Percentiles rank a stretch among this genome's conserved stretches.
Conservation (phyloP, 768 basidiomycete genomes). For the Chalciporus piperatus region DNA sequence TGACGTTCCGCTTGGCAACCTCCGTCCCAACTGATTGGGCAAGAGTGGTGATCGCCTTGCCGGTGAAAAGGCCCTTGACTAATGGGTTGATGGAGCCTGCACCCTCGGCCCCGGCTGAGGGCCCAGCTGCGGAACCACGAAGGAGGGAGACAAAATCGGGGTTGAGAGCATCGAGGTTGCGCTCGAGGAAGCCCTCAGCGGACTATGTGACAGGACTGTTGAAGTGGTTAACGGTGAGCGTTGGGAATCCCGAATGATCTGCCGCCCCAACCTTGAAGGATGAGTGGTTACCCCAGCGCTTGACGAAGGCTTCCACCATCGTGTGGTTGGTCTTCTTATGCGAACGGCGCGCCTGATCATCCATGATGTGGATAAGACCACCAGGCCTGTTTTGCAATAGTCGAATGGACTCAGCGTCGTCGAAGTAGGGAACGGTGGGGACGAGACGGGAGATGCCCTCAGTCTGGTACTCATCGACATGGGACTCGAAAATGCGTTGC, state of each 20-base stretch:
- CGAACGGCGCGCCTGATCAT: conserved; percentile 85
- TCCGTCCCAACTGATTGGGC: conserved; percentile 87
- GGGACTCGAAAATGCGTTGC: conserved; percentile 73
- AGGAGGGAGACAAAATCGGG: conserved; percentile 92
- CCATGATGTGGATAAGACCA: conserved; percentile 95
- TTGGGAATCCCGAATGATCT: conserved; percentile 75
- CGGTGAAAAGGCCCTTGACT: conserved; percentile 85
- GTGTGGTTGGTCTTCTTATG: conserved; percentile 91
- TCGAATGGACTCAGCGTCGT: conserved; percentile 82
- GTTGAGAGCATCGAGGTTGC: conserved; percentile 85
- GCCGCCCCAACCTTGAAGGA: conserved; percentile 81
- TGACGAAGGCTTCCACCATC: conserved; percentile 92
- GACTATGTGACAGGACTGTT: conserved; percentile 92
- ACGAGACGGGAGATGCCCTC: too few species aligned
- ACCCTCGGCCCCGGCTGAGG: conserved; percentile 53
- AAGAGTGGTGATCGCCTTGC: conserved; percentile 88
- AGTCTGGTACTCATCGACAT: conserved; percentile 76
- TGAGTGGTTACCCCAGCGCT: conserved; percentile 92
- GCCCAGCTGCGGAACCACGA: conserved; percentile 48
- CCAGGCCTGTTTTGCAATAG: conserved; percentile 84
- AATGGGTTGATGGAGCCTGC: conserved; percentile 88
- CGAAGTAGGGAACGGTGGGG: too few species aligned
- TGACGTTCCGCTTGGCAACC: conserved; percentile 63
- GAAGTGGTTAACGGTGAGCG: conserved; percentile 91
- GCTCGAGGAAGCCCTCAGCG: conserved; percentile 83